phyloP scores from a whole-genome alignment of 2,329 filamentous ascomycete genomes.

The Cladophialophora psammophila region DNA sequence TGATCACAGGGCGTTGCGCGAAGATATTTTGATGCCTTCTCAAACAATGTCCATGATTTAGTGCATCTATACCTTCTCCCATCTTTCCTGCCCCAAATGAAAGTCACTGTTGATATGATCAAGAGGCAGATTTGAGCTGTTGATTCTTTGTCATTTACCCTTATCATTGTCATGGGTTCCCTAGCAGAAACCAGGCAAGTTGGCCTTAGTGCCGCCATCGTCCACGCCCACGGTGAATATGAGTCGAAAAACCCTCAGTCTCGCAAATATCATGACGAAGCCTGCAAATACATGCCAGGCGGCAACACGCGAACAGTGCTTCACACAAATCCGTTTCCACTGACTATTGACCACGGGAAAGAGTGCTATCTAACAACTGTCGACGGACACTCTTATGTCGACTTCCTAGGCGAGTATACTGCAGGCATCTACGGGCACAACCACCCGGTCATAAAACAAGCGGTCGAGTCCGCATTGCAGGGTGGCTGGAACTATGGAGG shows the following conservation, averaged over 20 bases:
- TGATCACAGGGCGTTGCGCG: background rate
- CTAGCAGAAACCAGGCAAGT: slow-evolving; percentile 11
- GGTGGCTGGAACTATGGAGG: slow-evolving; percentile 64
- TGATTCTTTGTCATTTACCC: background rate
- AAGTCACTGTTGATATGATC: background rate
- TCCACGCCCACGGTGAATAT: slow-evolving; percentile 27
- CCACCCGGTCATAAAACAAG: slow-evolving; percentile 60
- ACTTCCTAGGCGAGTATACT: slow-evolving; percentile 69
- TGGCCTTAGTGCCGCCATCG: slow-evolving; percentile 23
- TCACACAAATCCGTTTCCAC: slow-evolving; percentile 45
- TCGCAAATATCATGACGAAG: slow-evolving; percentile 34
- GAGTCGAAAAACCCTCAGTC: slow-evolving; percentile 25
- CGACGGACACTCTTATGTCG: slow-evolving; percentile 56
- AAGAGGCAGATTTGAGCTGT: background rate
- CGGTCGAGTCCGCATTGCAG: slow-evolving; percentile 56
- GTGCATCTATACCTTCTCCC: background rate
- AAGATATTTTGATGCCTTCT: background rate
- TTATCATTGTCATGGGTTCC: slow-evolving; percentile 29
- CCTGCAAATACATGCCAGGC: slow-evolving; percentile 42
- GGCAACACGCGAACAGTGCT: slow-evolving; percentile 46
- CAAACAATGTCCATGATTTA: background rate
- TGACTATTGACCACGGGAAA: slow-evolving; percentile 44
- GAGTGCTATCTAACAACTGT: slow-evolving; percentile 45
- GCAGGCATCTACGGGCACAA: slow-evolving; percentile 73
- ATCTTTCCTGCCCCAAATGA: background rate